Percentiles rank a stretch among this genome's conserved stretches.
phyloP scores from a whole-genome alignment of 2,329 filamentous ascomycete species.

The Talaromyces sp. region DNA sequence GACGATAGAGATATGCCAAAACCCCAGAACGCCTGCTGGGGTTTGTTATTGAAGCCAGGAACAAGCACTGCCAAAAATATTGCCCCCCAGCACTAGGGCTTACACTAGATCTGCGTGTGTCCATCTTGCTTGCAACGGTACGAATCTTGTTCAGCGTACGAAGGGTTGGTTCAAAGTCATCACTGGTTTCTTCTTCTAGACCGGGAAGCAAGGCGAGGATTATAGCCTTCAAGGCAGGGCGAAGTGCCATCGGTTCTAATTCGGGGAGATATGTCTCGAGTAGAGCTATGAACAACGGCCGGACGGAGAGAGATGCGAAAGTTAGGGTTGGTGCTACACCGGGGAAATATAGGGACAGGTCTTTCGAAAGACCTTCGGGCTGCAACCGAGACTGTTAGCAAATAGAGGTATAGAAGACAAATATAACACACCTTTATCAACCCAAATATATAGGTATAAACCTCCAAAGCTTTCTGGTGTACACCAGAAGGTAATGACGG shows the following conservation, averaged over 20 bases:
- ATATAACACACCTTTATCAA: slow-evolving; percentile 61
- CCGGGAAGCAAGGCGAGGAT: slow-evolving; percentile 86
- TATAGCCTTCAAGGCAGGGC: slow-evolving; percentile 85
- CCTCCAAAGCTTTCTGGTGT: slow-evolving; percentile 93
- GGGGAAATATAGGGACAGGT: slow-evolving; percentile 83
- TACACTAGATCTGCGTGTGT: slow-evolving; percentile 45
- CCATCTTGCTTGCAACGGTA: slow-evolving; percentile 51
- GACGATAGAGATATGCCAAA: slow-evolving; percentile 76
- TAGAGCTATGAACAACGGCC: slow-evolving; percentile 77
- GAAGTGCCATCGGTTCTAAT: slow-evolving; percentile 64
- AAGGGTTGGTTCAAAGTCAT: slow-evolving; percentile 89
- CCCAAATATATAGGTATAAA: slow-evolving; percentile 84
- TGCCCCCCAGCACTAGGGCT: slow-evolving; percentile 61
- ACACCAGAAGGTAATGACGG: slow-evolving; percentile 90
- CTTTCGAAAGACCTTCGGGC: slow-evolving; percentile 69
- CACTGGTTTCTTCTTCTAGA: slow-evolving; percentile 90
- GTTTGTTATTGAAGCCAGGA: slow-evolving; percentile 87
- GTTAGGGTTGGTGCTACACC: slow-evolving; percentile 84
- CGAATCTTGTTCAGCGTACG: slow-evolving; percentile 75
- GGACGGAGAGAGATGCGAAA: slow-evolving; percentile 88
- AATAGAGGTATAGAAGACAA: background rate
- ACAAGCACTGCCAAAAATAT: slow-evolving; percentile 98
- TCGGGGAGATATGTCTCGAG: slow-evolving; percentile 75
- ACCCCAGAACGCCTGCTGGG: slow-evolving; percentile 78
- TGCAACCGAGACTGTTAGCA: slow-evolving; percentile 19